phyloP scores from a whole-genome alignment of 306 rosid species.

The Ochetophila trinervis region DNA sequence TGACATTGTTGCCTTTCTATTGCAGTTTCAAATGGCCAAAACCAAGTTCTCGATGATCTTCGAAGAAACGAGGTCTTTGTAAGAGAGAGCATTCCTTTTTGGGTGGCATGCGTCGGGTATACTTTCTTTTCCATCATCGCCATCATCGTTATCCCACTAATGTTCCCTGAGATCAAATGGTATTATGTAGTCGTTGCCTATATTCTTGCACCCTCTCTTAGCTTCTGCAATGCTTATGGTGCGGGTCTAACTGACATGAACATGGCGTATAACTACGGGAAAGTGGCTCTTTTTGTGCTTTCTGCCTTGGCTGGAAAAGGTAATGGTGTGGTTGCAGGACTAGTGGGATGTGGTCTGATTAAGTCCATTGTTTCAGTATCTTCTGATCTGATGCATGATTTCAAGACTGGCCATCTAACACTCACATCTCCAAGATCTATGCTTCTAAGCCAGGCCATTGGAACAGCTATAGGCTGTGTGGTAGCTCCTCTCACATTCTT shows the following conservation, averaged over 20 bases:
- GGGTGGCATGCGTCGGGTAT: constrained; percentile 78
- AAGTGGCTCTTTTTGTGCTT: constrained; percentile 92
- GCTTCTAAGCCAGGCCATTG: constrained; percentile 93
- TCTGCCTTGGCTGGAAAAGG: constrained; percentile 66
- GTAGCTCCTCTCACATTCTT: constrained; percentile 90
- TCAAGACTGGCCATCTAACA: constrained; percentile 91
- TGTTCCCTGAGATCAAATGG: constrained; percentile 94
- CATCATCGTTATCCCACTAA: constrained; percentile 68
- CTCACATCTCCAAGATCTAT: constrained; percentile 90
- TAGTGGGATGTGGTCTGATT: constrained; percentile 88
- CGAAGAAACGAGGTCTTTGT: constrained; percentile 74
- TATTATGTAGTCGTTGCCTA: constrained; percentile 78
- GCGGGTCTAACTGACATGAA: constrained; percentile 97
- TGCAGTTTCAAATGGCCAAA: constrained; percentile 49
- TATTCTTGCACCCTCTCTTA: constrained; percentile 74
- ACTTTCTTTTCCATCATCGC: constrained; percentile 62
- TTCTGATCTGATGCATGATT: constrained; percentile 94
- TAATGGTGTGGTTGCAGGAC: constrained; percentile 90
- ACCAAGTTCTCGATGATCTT: constrained; percentile 52
- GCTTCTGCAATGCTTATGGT: constrained; percentile 98
- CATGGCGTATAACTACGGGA: constrained; percentile 97
- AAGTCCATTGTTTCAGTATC: constrained; percentile 92
- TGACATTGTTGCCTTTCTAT: constrained; percentile 20
- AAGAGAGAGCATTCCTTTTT: constrained; percentile 75
- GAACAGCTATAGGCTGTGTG: constrained; percentile 85